Base-by-base conservation (phyloP, 345 rosid species). In the Cardamine occulta region DNA sequence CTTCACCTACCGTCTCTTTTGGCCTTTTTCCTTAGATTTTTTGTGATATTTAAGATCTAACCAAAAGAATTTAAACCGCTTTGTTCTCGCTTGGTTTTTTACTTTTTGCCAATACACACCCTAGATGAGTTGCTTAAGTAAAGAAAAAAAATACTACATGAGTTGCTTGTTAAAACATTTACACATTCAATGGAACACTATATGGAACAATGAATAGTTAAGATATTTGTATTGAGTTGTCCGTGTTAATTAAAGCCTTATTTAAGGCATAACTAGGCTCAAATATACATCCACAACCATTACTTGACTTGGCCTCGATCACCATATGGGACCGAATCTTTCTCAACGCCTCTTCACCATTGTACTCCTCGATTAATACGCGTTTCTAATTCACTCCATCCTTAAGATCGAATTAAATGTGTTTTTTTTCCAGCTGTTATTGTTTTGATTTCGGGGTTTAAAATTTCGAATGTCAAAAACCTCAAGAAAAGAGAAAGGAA, bases 371-470 rank as follows among this genome's bases (percentile, higher is more conserved):
- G 68, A 68, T 19, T 51, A 40, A 19, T 29, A 35, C 54, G 7
- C 28, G 23, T 75, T 58, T 51, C n/a, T 65, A 74, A 9, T 42
- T 47, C 70, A 28, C 52, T 73, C n/a, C n/a, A 63, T 58, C 73
- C 42, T 26, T 44, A 24, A 24, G 47, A 24, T 57, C 47, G 56
- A 57, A 19, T 32, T 28, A 31, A 45, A 4, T 58, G 32, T 2
- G 8, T 34, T 8, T 28, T 28, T 24, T 7, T 1, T 34, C 35
- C 14, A 29, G 29, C 45, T 29, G 19, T 51, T 40, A 29, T 28
- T 60, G 44, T 21, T 48, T 59, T 35, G 13, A 26, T 21, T 52
- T 14, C 24, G 54, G 21, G 62, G 54, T 67, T 67, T 26, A 39
- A 51, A 6, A 4, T 19, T 53, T 29, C n/a, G 23, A 52, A 9